A percentile compares a stretch with the other conserved stretches of the same genome.
Evolutionary conservation across 73 alveolate species (phyloP).

Genomic region (Paramecium bursaria): DNA sequence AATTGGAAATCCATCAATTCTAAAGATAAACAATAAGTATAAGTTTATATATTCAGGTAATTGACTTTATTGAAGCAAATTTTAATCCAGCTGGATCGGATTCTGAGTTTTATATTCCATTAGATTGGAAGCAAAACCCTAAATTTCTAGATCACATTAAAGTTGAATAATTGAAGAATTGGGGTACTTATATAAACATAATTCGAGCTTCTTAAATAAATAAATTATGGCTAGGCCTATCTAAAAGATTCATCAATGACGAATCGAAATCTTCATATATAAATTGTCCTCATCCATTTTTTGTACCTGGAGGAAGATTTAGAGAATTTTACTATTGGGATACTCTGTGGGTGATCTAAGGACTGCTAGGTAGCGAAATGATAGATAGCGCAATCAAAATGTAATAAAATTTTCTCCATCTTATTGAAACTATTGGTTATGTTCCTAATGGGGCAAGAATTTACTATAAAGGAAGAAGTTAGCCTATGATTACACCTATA

Average conservation of each 20-base stretch:
- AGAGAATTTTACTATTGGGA: slow-evolving; percentile 53
- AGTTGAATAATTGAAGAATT: not conserved
- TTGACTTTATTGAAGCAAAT: not conserved
- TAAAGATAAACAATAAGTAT: not conserved
- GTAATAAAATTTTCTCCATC: not conserved
- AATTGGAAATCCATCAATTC: slow-evolving; percentile 16
- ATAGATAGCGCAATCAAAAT: slow-evolving; percentile 47
- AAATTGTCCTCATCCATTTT: slow-evolving; percentile 17
- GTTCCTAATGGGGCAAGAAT: slow-evolving; percentile 53
- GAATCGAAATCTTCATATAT: slow-evolving; percentile 11
- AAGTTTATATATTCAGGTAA: too few relatives aligned
- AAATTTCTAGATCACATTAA: not conserved
- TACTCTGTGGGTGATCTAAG: slow-evolving; percentile 54
- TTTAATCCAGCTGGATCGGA: slow-evolving; percentile 28
- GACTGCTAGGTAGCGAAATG: slow-evolving; percentile 10
- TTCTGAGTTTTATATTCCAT: not conserved
- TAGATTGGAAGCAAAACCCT: slow-evolving; percentile 8
- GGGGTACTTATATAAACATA: not conserved
- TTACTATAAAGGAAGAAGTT: slow-evolving; percentile 20
- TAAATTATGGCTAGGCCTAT: slow-evolving; percentile 23
- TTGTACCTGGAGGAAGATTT: slow-evolving; percentile 57
- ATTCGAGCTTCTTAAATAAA: not conserved
- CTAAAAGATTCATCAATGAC: slow-evolving; percentile 15
- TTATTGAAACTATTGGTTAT: not conserved
- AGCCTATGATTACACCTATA: not conserved